Evolutionary conservation across 1,284 basidiomycete species (phyloP).

Genomic region (Ceratorhiza oryzae-sativae): DNA sequence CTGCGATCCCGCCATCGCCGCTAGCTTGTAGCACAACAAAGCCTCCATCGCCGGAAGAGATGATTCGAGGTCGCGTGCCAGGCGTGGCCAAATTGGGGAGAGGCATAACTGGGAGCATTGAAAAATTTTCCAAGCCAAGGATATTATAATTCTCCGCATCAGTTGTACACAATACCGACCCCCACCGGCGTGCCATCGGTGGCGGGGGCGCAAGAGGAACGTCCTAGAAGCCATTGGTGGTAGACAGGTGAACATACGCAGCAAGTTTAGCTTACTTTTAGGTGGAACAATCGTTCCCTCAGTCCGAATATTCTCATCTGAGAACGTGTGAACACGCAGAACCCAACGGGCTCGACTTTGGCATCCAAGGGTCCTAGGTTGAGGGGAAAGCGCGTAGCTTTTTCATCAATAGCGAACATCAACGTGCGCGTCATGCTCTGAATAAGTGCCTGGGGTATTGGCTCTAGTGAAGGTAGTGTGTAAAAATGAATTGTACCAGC

Average conservation of each 20-base stretch:
- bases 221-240: conserved; percentile 60
- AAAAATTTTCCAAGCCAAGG: conserved; percentile 79
- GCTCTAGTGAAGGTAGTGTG: conserved; percentile 77
- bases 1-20: conserved; percentile 28
- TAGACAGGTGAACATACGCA: background rate
- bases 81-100: conserved; percentile 68
- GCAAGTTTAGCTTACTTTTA: conserved; percentile 58
- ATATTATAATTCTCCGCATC: conserved; percentile 76
- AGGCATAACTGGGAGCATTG: conserved; percentile 60
- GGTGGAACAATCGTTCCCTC: conserved; percentile 64
- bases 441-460: conserved; percentile 63
- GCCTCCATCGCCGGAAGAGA: conserved; percentile 15
- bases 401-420: conserved; percentile 79
- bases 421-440: conserved; percentile 81
- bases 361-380: conserved; percentile 56
- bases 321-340: conserved; percentile 78
- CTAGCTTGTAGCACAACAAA: conserved; percentile 26
- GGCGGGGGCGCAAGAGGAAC: conserved; percentile 75
- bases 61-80: conserved; percentile 55
- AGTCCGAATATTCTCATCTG: conserved; percentile 72
- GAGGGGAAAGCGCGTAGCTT: conserved; percentile 66
- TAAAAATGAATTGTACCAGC: conserved; percentile 84
- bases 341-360: conserved; percentile 66
- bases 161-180: conserved; percentile 75
- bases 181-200: conserved; percentile 67